Percentiles rank a stretch among this genome's conserved stretches.
Conservation (phyloP, 192 early-diverging fungal species). For the Gamsiella multidivaricata region DNA sequence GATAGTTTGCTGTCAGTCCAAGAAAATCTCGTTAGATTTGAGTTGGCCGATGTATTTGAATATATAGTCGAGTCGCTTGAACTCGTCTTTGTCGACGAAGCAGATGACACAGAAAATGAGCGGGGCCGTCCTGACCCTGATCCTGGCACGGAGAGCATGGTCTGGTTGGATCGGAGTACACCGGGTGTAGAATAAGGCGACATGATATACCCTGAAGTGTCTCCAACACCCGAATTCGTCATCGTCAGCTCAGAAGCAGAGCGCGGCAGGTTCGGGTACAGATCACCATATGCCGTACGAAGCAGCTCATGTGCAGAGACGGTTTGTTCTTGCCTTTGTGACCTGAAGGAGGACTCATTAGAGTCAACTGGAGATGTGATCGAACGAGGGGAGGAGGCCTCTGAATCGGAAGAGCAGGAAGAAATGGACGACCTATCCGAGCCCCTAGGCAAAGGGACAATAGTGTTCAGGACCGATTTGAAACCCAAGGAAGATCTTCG, state of each 20-base stretch:
- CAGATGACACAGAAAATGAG: conserved; percentile 26
- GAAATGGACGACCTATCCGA: conserved; percentile 4
- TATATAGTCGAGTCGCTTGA: no score
- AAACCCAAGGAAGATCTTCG: conserved; percentile 29
- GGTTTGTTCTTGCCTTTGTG: not conserved
- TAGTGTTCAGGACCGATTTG: conserved; percentile 30
- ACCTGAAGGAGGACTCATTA: not conserved
- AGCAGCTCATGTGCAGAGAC: conserved; percentile 35
- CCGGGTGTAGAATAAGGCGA: no score
- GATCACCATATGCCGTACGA: conserved; percentile 31
- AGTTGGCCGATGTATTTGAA: not conserved
- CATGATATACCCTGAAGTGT: no score
- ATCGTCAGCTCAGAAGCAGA: conserved; percentile 14
- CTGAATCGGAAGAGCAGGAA: not conserved
- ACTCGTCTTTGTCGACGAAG: not conserved
- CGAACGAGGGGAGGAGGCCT: not conserved
- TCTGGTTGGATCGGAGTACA: no score
- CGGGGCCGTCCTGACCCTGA: no score
- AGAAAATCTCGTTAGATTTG: conserved; percentile 15
- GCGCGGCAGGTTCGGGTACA: not conserved
- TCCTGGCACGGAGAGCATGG: no score
- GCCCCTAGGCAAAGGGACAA: not conserved
- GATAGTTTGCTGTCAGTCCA: no score
- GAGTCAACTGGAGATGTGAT: not conserved
- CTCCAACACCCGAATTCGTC: no score